Conservation (phyloP, 2,329 filamentous ascomycete genomes). For the Clarireedia homoeocarpa region DNA sequence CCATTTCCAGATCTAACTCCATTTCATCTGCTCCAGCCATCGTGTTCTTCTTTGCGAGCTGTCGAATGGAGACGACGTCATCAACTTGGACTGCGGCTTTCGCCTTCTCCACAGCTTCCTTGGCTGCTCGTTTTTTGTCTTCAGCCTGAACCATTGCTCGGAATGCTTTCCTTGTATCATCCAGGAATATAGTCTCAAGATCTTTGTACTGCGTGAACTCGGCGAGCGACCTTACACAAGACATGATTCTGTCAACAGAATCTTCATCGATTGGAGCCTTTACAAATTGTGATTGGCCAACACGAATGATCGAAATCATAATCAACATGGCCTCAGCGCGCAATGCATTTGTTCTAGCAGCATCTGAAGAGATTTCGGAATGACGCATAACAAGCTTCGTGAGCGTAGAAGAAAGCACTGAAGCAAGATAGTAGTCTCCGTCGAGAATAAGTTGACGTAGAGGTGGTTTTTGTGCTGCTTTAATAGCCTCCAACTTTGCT, state of each 20-base stretch:
- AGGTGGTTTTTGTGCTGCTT: slow-evolving; percentile 92
- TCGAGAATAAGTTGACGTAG: slow-evolving; percentile 91
- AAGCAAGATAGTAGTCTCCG: slow-evolving; percentile 92
- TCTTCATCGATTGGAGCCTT: slow-evolving; percentile 97
- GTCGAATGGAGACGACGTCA: slow-evolving; percentile 86
- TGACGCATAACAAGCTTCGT: slow-evolving; percentile 98
- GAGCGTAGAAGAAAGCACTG: slow-evolving; percentile 89
- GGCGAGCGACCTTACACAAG: slow-evolving; percentile 83
- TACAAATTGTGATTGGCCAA: slow-evolving; percentile 97
- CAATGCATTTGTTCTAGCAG: slow-evolving; percentile 83
- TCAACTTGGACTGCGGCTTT: slow-evolving; percentile 94
- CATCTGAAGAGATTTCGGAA: slow-evolving; percentile 81
- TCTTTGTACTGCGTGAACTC: slow-evolving; percentile 88
- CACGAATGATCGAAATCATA: slow-evolving; percentile 97
- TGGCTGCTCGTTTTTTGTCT: slow-evolving; percentile 94
- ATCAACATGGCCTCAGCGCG: slow-evolving; percentile 98
- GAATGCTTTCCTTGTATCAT: slow-evolving; percentile 94
- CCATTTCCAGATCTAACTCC: slow-evolving; percentile 84
- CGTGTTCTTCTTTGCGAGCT: slow-evolving; percentile 85
- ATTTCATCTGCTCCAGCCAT: slow-evolving; percentile 77
- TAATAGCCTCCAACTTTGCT: slow-evolving; percentile 90
- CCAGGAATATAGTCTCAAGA: slow-evolving; percentile 83
- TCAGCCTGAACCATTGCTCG: slow-evolving; percentile 94
- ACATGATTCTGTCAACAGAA: slow-evolving; percentile 97
- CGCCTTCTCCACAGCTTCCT: slow-evolving; percentile 85